Conservation (phyloP, 306 rosid species). For the Pyrus bretschneideri region DNA sequence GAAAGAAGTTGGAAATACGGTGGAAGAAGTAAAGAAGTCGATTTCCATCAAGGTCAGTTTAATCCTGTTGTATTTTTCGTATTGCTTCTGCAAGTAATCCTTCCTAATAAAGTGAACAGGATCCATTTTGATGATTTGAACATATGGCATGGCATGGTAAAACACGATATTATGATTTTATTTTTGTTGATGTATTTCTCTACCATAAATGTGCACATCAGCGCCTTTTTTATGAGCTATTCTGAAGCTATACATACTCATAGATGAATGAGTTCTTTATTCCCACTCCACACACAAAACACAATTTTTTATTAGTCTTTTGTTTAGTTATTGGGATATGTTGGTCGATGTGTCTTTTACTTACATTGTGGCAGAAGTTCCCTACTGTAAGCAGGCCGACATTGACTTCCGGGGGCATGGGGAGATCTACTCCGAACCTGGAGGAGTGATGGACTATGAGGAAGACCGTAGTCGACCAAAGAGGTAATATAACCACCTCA, state of each 20-base stretch:
- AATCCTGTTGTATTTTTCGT: conserved; percentile 30
- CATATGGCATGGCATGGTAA: neutral
- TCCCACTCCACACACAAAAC: neutral
- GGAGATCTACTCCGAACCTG: conserved; percentile 97
- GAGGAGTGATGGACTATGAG: conserved; percentile 99
- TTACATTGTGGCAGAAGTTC: conserved; percentile 99
- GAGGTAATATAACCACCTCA: conserved; percentile 45
- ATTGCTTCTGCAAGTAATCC: neutral
- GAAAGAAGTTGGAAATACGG: conserved; percentile 81
- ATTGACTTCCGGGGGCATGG: conserved; percentile 92
- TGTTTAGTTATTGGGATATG: conserved; percentile 39
- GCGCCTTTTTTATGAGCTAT: neutral
- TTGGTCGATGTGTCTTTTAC: conserved; percentile 93
- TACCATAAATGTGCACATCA: neutral
- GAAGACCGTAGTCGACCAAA: conserved; percentile 96
- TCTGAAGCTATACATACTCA: neutral
- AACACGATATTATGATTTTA: neutral
- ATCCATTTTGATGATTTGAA: neutral
- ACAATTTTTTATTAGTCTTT: neutral
- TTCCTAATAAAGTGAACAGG: neutral
- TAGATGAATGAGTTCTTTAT: neutral
- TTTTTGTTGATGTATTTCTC: neutral
- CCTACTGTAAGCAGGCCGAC: conserved; percentile 97
- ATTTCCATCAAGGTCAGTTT: conserved; percentile 82
- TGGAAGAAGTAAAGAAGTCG: conserved; percentile 81